phyloP scores from a whole-genome alignment of 176 grass and related monocot genomes.

The Aegilops bicornis region DNA sequence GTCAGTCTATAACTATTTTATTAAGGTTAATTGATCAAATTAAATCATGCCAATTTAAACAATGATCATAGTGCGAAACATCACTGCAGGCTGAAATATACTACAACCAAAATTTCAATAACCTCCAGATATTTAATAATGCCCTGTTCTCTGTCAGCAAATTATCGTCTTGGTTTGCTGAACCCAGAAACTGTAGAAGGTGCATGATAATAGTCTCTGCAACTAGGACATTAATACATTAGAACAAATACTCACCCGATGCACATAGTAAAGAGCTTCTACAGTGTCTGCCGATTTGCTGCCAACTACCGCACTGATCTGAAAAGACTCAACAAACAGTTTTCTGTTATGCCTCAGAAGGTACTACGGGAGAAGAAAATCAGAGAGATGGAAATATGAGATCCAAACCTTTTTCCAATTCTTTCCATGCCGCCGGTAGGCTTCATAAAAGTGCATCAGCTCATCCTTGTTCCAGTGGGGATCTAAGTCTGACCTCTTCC shows the following conservation, averaged over 20 bases:
- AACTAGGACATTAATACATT: background rate
- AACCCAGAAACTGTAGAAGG: background rate
- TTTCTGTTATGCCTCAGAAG: background rate
- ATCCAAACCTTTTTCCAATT: constrained; percentile 60
- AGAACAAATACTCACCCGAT: constrained; percentile 41
- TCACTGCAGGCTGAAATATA: constrained; percentile 3
- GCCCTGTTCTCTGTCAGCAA: constrained; percentile 8
- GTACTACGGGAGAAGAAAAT: background rate
- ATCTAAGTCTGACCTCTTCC: constrained; percentile 49
- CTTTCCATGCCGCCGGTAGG: constrained; percentile 56
- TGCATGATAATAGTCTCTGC: constrained; percentile 8
- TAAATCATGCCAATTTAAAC: constrained; percentile 8
- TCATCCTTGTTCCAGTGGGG: constrained; percentile 55
- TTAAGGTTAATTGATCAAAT: background rate
- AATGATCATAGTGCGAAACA: constrained; percentile 9
- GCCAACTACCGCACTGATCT: constrained; percentile 39
- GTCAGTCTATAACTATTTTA: background rate
- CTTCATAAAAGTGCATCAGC: constrained; percentile 51
- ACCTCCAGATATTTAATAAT: background rate
- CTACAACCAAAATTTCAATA: background rate
- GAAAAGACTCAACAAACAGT: background rate
- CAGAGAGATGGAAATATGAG: background rate
- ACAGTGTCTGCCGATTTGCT: constrained; percentile 40
- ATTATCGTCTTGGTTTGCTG: constrained; percentile 8
- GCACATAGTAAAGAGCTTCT: constrained; percentile 45